Evolutionary conservation across 345 rosid genomes (phyloP).

Genomic region (Ceriops zippeliana): DNA sequence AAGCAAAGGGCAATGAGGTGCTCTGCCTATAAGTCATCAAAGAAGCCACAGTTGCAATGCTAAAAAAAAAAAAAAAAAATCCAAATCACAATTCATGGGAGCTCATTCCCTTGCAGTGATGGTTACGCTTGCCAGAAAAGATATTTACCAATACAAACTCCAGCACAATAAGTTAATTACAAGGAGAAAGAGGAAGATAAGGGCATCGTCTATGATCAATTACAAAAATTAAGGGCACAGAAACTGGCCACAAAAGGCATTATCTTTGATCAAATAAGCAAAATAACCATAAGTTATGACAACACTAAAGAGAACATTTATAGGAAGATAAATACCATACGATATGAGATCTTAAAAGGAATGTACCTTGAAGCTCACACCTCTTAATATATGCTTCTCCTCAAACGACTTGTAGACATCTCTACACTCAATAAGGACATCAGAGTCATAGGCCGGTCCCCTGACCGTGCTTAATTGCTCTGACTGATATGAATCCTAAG

Average conservation of each 20-base stretch:
- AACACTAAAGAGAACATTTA: too few relatives aligned
- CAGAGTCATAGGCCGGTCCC: conserved; percentile 49
- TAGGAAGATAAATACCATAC: neutral
- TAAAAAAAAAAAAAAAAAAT: too few relatives aligned
- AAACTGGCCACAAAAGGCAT: neutral
- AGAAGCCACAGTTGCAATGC: too few relatives aligned
- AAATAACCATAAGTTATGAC: neutral
- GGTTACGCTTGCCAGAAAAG: too few relatives aligned
- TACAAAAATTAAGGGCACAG: neutral
- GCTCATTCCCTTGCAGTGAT: too few relatives aligned
- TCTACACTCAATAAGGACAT: conserved; percentile 84
- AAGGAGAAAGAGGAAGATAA: neutral
- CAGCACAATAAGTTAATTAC: neutral
- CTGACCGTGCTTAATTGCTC: conserved; percentile 31
- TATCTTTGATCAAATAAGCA: neutral
- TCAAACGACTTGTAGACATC: conserved; percentile 92
- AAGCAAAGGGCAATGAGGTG: too few relatives aligned
- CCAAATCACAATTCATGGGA: too few relatives aligned
- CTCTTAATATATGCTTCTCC: conserved; percentile 85
- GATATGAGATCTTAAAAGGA: conserved; percentile 1
- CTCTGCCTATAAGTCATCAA: too few relatives aligned
- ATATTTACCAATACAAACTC: too few relatives aligned
- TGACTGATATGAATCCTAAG: conserved; percentile 51
- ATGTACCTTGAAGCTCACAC: conserved; percentile 94
- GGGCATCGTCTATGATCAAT: neutral